Conservation (phyloP, 345 rosid species). For the Eucalyptus decipiens region DNA sequence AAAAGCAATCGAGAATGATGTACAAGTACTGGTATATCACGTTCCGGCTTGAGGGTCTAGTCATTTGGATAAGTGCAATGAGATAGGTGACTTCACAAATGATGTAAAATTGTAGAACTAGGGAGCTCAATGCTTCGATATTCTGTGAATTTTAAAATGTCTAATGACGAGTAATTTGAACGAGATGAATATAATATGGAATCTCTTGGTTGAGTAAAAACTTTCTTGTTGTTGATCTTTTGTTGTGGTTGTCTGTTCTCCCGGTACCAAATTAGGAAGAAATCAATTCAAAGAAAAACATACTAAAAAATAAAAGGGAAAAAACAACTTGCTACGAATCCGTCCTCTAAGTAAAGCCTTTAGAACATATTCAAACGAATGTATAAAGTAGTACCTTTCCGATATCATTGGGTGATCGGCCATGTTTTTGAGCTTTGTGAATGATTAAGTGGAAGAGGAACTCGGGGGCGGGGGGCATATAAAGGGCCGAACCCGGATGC, state of each 20-base stretch:
- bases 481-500: no score
- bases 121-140: accelerated
- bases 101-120: accelerated
- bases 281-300: not conserved
- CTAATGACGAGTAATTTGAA: accelerated
- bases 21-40: accelerated
- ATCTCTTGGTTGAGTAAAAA: not conserved
- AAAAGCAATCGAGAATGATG: accelerated
- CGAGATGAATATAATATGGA: accelerated
- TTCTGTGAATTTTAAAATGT: not conserved
- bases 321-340: not conserved
- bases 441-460: no score
- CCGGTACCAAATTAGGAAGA: accelerated
- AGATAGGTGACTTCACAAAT: not conserved
- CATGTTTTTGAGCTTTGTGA: not conserved
- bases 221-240: accelerated
- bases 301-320: not conserved
- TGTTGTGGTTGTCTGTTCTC: not conserved
- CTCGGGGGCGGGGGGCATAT: no score
- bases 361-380: not conserved
- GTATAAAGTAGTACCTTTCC: not conserved
- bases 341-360: not conserved
- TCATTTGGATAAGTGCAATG: accelerated
- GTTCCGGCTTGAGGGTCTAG: accelerated
- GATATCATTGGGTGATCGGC: not conserved